Percentiles rank a stretch among this genome's conserved stretches.
These are phyloP conservation scores for Corchorus capsularis DNA, from an alignment of 345 rosid species.

Conservation along the genomic window DNA sequence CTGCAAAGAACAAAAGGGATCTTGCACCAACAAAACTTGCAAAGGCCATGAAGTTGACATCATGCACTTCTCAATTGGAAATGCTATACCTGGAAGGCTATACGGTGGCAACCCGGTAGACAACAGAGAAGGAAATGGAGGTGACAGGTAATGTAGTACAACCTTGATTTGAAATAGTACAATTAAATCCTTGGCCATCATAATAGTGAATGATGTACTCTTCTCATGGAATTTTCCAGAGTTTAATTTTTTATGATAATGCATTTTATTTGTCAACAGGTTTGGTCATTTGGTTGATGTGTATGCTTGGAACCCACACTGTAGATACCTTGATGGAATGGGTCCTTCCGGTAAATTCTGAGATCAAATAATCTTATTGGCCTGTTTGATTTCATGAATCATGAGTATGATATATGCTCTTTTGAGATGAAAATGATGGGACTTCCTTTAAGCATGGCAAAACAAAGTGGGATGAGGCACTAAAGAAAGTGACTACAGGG, in stretches of 20 bases:
- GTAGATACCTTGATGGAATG: conserved; percentile 82
- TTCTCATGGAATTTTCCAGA: background rate
- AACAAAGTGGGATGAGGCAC: conserved; percentile 35
- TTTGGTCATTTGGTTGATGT: conserved; percentile 89
- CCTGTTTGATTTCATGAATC: conserved; percentile 3
- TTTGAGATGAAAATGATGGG: conserved; percentile 23
- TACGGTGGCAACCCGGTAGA: conserved; percentile 89
- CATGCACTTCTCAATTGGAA: conserved; percentile 98
- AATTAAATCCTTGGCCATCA: conserved; percentile 17
- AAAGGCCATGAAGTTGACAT: conserved; percentile 97
- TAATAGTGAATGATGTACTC: background rate
- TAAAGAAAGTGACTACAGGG: conserved; percentile 25
- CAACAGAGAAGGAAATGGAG: conserved; percentile 80
- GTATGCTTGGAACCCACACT: conserved; percentile 95
- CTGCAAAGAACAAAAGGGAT: conserved; percentile 58
- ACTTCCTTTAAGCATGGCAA: conserved; percentile 18
- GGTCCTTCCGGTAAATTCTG: conserved; percentile 81
- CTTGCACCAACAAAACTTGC: conserved; percentile 88
- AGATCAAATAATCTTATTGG: conserved; percentile 11
- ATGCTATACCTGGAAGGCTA: conserved; percentile 94
- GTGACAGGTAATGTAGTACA: conserved; percentile 71
- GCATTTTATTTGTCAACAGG: conserved; percentile 36
- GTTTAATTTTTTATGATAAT: background rate
- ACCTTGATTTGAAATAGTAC: conserved; percentile 29
- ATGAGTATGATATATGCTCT: conserved; percentile 1